Evolutionary conservation across 2,329 filamentous ascomycete genomes (phyloP).

Genomic region (Juglanconis sp.): DNA sequence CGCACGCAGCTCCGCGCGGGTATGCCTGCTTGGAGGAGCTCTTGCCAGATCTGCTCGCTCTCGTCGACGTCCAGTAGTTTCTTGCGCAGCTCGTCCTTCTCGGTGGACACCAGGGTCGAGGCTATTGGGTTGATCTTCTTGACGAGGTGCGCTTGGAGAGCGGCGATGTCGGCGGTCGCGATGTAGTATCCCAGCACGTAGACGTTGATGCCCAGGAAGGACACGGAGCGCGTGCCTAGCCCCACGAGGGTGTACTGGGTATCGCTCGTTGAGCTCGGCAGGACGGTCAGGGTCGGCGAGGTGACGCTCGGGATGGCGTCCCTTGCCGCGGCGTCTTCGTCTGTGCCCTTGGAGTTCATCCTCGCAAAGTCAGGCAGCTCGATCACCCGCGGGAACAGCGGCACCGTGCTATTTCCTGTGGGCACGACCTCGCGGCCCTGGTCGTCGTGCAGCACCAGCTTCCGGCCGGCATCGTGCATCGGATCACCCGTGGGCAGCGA

Average conservation of each 20-base stretch:
- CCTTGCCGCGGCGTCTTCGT: constrained; percentile 18
- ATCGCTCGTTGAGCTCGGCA: constrained; percentile 31
- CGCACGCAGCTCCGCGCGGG: constrained; percentile 73
- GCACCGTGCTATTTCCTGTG: constrained; percentile 78
- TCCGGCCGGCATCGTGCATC: constrained; percentile 50
- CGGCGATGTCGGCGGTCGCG: constrained; percentile 74
- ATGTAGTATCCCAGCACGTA: constrained; percentile 95
- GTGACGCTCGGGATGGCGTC: constrained; percentile 21
- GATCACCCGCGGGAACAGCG: constrained; percentile 73
- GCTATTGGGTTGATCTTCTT: constrained; percentile 73
- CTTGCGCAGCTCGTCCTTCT: constrained; percentile 70
- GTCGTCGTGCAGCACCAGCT: constrained; percentile 62
- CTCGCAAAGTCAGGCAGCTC: constrained; percentile 49
- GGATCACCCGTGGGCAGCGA: constrained; percentile 39
- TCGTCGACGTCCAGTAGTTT: constrained; percentile 66
- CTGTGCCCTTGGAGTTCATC: not conserved
- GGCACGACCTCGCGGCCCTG: constrained; percentile 71
- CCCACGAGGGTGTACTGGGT: constrained; percentile 85
- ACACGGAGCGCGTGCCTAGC: constrained; percentile 83
- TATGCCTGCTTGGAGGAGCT: constrained; percentile 61
- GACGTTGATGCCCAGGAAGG: constrained; percentile 84
- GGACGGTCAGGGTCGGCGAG: constrained; percentile 29
- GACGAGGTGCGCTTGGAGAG: constrained; percentile 75
- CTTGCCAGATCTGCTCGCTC: constrained; percentile 72
- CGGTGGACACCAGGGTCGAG: constrained; percentile 76